Evolutionary conservation across 1,139 yeast species (phyloP), one percentile per base, ranked within the genome.

Genomic region (Candida smagusa): DNA sequence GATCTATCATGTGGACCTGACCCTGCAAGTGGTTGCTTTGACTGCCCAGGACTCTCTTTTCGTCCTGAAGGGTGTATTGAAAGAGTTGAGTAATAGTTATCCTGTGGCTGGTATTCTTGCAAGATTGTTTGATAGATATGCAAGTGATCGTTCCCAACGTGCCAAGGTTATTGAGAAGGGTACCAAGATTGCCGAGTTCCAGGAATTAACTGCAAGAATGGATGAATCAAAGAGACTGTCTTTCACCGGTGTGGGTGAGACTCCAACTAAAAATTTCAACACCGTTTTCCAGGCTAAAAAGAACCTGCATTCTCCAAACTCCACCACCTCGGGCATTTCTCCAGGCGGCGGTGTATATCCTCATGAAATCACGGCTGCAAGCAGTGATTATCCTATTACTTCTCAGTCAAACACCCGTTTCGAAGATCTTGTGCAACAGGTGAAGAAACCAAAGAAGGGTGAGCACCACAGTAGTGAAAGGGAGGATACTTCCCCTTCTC

Each of bases 1-100:
- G 54, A 71, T 84, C 28, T 84, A 84, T 56, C 95, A 86, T 58
- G 77, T 80, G 36, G 85, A 81, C 49, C 79, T 86, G 6, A 62
- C 75, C 19, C 74, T 77, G 45, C 60, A 68, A 9, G 70, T 71
- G 2, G 81, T 82, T 42, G 75, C 81, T 0, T 72, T 79, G 27
- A 73, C 82, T 11, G 87, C 89, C 1, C 65, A 74, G 37, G 74
- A 74, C 44, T 79, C 86, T 2, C 65, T 81, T 36, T 66, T 63
- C 25, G 70, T 77, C 3, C 72, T 83, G 37, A 59, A 74, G 43
- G 63, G 65, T 3, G 82, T 79, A 3, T 59, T 81, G 48, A 65
- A 67, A 41, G 80, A 74, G 43, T 63, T 81, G 46, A 72, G 79
- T 12, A 65, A 68, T 39, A 68, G 56, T 47, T 63, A 68, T 66